These are phyloP conservation scores for Chlorociboria aeruginascens DNA, from an alignment of 495 filamentous ascomycete species.

Conservation along the genomic window DNA sequence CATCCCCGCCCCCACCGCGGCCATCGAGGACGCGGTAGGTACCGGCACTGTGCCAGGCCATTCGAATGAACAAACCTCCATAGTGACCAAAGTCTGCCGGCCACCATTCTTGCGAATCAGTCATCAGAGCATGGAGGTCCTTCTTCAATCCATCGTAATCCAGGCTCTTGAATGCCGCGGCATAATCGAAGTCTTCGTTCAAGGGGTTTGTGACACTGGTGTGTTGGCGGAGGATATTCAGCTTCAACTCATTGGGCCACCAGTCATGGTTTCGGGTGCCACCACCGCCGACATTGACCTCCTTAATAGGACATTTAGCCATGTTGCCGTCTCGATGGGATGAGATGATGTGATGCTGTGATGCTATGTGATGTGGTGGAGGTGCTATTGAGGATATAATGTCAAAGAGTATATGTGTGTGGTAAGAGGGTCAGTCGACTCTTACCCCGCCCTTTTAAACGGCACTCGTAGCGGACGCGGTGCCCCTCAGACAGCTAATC, in stretches of 20 bases:
- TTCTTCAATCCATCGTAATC: constrained; percentile 64
- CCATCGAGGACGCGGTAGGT: constrained; percentile 64
- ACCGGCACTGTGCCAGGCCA: constrained; percentile 68
- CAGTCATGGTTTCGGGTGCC: constrained; percentile 54
- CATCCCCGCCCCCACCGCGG: constrained; percentile 57
- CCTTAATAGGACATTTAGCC: constrained; percentile 37
- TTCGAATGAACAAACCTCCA: constrained; percentile 62
- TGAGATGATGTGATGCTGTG: not conserved
- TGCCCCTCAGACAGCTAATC: no score
- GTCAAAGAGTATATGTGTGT: no score
- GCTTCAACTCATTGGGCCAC: constrained; percentile 54
- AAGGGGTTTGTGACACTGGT: constrained; percentile 46
- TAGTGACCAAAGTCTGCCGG: constrained; percentile 70
- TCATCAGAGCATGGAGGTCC: constrained; percentile 53
- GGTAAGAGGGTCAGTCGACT: no score
- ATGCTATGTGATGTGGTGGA: no score
- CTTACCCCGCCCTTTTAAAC: no score
- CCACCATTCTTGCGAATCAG: constrained; percentile 66
- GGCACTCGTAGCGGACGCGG: no score
- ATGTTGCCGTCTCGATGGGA: not conserved
- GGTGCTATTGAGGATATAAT: no score
- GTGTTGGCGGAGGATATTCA: constrained; percentile 64
- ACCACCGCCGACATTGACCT: constrained; percentile 44
- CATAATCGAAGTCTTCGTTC: constrained; percentile 53
- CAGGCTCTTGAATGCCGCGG: constrained; percentile 52